A percentile compares a stretch with the other conserved stretches of the same genome.
These are phyloP conservation scores for Nepenthes alata DNA, from an alignment of 179 eudicot species.

Conservation along the genomic window DNA sequence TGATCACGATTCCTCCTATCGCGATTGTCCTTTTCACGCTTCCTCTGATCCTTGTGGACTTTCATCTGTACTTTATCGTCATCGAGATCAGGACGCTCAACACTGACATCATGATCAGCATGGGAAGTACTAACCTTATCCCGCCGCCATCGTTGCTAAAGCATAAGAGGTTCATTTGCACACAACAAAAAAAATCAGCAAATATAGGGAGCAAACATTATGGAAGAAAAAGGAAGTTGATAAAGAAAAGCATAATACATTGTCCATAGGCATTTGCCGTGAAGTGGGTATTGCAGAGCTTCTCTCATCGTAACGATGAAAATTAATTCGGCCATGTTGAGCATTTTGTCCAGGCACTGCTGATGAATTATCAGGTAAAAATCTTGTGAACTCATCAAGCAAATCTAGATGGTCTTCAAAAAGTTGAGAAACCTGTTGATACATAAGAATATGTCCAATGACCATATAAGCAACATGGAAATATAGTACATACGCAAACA, in stretches of 20 bases:
- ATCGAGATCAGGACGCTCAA: slow-evolving; percentile 59
- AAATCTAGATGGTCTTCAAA: slow-evolving; percentile 76
- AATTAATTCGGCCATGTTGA: slow-evolving; percentile 34
- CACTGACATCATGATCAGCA: slow-evolving; percentile 42
- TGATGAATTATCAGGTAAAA: slow-evolving; percentile 76
- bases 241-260: slow-evolving; percentile 22
- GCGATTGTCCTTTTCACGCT: slow-evolving; percentile 65
- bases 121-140: slow-evolving; percentile 43
- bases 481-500: neutral
- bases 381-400: slow-evolving; percentile 89
- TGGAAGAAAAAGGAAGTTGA: neutral
- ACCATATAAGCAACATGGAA: neutral
- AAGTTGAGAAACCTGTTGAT: slow-evolving; percentile 65
- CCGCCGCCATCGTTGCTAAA: slow-evolving; percentile 41
- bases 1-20: slow-evolving; percentile 52
- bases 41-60: slow-evolving; percentile 65
- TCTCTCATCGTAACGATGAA: slow-evolving; percentile 46
- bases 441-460: neutral
- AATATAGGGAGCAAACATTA: neutral
- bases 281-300: slow-evolving; percentile 33
- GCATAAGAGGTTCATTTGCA: slow-evolving; percentile 1
- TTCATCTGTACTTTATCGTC: slow-evolving; percentile 53
- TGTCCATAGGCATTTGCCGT: slow-evolving; percentile 41
- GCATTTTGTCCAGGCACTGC: slow-evolving; percentile 35
- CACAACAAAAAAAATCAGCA: neutral